A percentile compares a stretch with the other conserved stretches of the same genome.
Evolutionary conservation across 345 rosid species (phyloP).

Genomic region (Populus simonii): DNA sequence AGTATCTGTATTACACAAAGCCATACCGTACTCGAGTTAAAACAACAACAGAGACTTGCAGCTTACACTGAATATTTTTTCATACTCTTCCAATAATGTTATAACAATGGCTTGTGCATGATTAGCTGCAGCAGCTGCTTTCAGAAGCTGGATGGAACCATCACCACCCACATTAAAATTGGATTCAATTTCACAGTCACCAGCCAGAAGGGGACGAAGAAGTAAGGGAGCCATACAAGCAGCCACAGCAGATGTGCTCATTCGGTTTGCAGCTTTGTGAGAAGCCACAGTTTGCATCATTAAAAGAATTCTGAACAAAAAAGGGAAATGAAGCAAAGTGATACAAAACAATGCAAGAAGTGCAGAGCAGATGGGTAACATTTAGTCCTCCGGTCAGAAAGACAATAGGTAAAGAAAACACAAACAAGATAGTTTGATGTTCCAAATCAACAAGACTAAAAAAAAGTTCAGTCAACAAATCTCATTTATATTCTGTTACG

Average conservation of each 20-base stretch:
- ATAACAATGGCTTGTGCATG: slow-evolving; percentile 98
- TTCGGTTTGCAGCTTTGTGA: slow-evolving; percentile 67
- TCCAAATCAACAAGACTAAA: not conserved
- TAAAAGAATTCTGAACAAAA: slow-evolving; percentile 67
- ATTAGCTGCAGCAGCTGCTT: slow-evolving; percentile 99
- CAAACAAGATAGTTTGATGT: not conserved
- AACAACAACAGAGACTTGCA: slow-evolving; percentile 8
- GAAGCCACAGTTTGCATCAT: slow-evolving; percentile 94
- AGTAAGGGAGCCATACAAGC: slow-evolving; percentile 99
- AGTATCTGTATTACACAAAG: not conserved
- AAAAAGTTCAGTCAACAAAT: not conserved
- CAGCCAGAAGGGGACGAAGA: slow-evolving; percentile 94
- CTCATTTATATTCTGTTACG: not conserved
- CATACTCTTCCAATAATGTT: slow-evolving; percentile 84
- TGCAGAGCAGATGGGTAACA: not conserved
- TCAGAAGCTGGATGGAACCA: slow-evolving; percentile 86
- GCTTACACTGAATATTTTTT: slow-evolving; percentile 82
- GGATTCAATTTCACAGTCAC: slow-evolving; percentile 92
- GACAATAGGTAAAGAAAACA: not conserved
- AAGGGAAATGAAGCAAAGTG: slow-evolving; percentile 15
- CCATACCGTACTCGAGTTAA: not conserved
- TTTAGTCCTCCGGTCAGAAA: not conserved
- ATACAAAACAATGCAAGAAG: not conserved
- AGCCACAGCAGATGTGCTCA: slow-evolving; percentile 97
- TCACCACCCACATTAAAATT: slow-evolving; percentile 93